A percentile compares a stretch with the other conserved stretches of the same genome.
These are phyloP conservation scores for Tetrahymena thermophila DNA, from an alignment of 73 alveolate species.

Conservation along the genomic window DNA sequence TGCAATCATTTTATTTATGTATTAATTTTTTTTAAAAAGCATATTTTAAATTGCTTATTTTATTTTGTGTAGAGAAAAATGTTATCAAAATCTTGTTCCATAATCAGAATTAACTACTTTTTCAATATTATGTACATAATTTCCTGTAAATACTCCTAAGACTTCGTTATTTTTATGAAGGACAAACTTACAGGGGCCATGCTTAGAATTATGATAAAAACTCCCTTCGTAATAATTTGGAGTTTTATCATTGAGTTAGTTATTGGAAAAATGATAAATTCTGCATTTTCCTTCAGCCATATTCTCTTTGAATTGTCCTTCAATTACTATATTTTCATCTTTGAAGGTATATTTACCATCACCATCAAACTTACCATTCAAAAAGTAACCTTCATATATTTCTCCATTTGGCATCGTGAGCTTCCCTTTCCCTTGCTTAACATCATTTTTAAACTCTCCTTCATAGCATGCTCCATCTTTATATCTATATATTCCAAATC, in stretches of 20 bases:
- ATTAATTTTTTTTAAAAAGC: too few species aligned
- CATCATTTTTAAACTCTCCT: neutral
- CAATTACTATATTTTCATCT: neutral
- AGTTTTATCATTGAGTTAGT: neutral
- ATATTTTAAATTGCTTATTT: too few species aligned
- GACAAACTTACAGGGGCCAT: neutral
- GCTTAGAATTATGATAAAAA: neutral
- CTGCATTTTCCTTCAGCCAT: neutral
- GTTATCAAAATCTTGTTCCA: neutral
- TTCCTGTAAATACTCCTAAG: neutral
- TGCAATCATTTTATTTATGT: too few species aligned
- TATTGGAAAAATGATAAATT: neutral
- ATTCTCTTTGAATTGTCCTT: neutral
- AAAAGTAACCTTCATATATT: neutral
- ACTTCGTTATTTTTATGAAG: neutral
- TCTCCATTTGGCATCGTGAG: neutral
- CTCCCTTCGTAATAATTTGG: neutral
- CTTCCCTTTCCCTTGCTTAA: neutral
- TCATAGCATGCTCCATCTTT: neutral
- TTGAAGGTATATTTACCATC: neutral
- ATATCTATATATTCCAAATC: neutral
- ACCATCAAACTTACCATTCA: neutral
- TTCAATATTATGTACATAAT: neutral
- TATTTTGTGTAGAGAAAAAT: neutral
- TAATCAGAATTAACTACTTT: neutral